Conservation (phyloP, 2,329 filamentous ascomycete species). For the Corynespora cassiicola region DNA sequence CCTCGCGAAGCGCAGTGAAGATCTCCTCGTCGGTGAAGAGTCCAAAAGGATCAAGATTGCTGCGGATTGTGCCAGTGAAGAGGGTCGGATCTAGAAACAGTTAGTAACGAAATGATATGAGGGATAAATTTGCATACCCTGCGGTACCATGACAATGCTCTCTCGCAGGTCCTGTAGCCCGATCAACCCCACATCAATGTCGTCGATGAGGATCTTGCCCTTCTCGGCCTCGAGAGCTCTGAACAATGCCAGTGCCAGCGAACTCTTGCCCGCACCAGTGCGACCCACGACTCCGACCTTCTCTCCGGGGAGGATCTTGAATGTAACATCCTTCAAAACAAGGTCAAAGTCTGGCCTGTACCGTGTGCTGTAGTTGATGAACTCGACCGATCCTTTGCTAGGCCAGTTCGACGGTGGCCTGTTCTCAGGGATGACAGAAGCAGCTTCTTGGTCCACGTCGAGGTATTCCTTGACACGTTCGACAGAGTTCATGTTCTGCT, state of each 20-base stretch:
- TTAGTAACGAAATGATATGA: slow-evolving; percentile 18
- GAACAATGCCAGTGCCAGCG: slow-evolving; percentile 90
- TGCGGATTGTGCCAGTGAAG: slow-evolving; percentile 90
- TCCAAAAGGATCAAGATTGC: slow-evolving; percentile 90
- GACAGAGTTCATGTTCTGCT: slow-evolving; percentile 99
- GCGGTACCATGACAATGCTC: slow-evolving; percentile 95
- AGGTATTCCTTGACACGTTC: slow-evolving; percentile 98
- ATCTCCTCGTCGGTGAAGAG: slow-evolving; percentile 90
- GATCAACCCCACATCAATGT: slow-evolving; percentile 86
- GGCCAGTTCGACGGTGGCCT: slow-evolving; percentile 85
- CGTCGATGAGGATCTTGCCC: slow-evolving; percentile 89
- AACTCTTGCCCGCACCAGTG: slow-evolving; percentile 96
- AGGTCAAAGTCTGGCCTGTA: slow-evolving; percentile 88
- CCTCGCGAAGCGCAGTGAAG: slow-evolving; percentile 82
- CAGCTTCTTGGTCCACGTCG: slow-evolving; percentile 92
- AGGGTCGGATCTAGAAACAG: slow-evolving; percentile 75
- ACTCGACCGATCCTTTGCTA: slow-evolving; percentile 82
- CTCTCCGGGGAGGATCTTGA: slow-evolving; percentile 84
- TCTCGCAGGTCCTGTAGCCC: slow-evolving; percentile 92
- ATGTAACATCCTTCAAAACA: slow-evolving; percentile 81
- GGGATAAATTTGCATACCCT: slow-evolving; percentile 52
- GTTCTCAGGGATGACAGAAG: slow-evolving; percentile 76
- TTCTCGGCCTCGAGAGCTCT: slow-evolving; percentile 88
- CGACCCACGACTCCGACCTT: slow-evolving; percentile 97
- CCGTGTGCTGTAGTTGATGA: slow-evolving; percentile 85